Evolutionary conservation across 805 yeast species (phyloP), one percentile per base, ranked within the genome.

Genomic region (Wickerhamomyces pijperi): DNA sequence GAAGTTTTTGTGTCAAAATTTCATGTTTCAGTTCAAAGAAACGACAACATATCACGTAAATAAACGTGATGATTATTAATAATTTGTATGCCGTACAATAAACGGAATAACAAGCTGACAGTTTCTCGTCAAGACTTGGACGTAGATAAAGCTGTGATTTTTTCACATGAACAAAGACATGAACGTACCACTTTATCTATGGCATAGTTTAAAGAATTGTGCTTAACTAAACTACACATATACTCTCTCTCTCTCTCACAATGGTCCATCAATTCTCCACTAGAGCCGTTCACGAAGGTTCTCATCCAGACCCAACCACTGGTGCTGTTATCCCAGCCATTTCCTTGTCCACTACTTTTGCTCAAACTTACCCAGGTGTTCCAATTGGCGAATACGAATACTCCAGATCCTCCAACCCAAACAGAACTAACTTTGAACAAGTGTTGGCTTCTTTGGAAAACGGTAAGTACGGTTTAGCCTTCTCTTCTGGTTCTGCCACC

Each of bases 241-340:
- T 25, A 25, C 5, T 25, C 4, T 12, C 18, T 9, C 15, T 15
- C 5, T 14, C 6, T 28, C 5, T 9, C 17, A 31, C 17, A 31
- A 31, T 31, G 33, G 33, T 31, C 42, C 64, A 63, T 44, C 54
- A 53, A 42, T 84, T 84, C 55, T 88, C 82, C 42, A 85, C 95
- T 39, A 70, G 69, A 53, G 94, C 95, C 41, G 81, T 84, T 50
- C 95, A 84, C 62, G 82, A 82, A 23, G 95, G 95, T 47, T 71
- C 87, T 15, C 70, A 68, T 33, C 76, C 76, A 46, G 86, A 80
- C 53, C 73, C 78, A 35, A 57, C 60, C 46, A 84, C 92, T 42
- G 95, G 95, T 44, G 92, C 94, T 20, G 95, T 84, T 44, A 84
- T 84, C 47, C 82, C 82, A 44, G 81, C 95, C 43, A 79, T 84